Conservation (phyloP, 2,329 filamentous ascomycete species). For the Aureobasidium melanogenum region DNA sequence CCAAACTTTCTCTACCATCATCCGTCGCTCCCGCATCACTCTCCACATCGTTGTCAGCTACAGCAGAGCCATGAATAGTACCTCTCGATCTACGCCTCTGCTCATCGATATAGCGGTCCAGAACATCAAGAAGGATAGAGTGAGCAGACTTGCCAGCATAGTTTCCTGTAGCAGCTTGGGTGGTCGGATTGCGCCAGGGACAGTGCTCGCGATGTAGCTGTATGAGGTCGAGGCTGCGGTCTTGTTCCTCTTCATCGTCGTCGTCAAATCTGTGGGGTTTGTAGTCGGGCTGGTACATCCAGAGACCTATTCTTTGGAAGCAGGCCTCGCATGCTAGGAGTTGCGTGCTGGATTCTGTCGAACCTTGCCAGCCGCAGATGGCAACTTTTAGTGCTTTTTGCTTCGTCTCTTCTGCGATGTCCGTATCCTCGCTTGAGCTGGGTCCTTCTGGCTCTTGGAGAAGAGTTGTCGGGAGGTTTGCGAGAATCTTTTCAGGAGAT, state of each 20-base stretch:
- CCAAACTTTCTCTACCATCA: conserved; percentile 8
- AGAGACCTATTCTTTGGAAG: conserved; percentile 78
- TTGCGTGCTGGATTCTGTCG: conserved; percentile 55
- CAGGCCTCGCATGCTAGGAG: conserved; percentile 77
- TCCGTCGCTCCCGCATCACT: conserved; percentile 11
- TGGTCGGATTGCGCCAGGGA: conserved; percentile 27
- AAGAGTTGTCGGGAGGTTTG: conserved; percentile 21
- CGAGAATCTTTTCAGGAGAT: conserved; percentile 18
- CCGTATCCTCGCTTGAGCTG: neutral
- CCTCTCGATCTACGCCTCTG: conserved; percentile 21
- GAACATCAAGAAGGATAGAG: conserved; percentile 24
- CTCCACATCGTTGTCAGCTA: neutral
- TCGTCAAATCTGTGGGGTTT: conserved; percentile 11
- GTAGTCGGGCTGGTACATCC: conserved; percentile 71
- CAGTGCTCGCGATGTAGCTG: conserved; percentile 30
- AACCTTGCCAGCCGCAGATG: conserved; percentile 43
- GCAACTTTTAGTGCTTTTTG: conserved; percentile 27
- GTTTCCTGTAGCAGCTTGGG: conserved; percentile 25
- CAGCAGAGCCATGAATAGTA: neutral
- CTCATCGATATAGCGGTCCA: conserved; percentile 24
- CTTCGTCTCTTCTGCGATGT: neutral
- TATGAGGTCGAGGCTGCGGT: conserved; percentile 22
- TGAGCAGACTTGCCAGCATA: conserved; percentile 24
- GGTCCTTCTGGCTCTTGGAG: conserved; percentile 14
- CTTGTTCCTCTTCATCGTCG: conserved; percentile 35